phyloP scores from a whole-genome alignment of 129 eudicot species.

The Tagetes erecta region DNA sequence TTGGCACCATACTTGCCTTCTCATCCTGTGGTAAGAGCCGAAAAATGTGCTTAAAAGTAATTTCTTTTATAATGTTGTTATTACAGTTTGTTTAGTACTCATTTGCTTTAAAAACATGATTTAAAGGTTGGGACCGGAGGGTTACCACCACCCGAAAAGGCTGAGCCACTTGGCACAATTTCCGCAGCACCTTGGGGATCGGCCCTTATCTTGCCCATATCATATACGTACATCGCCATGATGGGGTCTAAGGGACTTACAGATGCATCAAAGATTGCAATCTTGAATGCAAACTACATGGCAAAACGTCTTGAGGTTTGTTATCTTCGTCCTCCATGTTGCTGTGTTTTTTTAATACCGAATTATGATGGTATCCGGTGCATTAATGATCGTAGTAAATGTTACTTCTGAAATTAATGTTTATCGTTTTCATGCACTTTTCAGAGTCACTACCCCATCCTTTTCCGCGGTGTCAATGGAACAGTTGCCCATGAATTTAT shows the following conservation, averaged over 20 bases:
- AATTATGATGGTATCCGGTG: background rate
- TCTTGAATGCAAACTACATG: slow-evolving; percentile 96
- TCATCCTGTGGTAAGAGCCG: slow-evolving; percentile 86
- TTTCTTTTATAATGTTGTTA: background rate
- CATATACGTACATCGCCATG: slow-evolving; percentile 97
- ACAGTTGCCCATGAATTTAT: slow-evolving; percentile 97
- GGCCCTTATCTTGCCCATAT: slow-evolving; percentile 93
- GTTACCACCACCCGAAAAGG: slow-evolving; percentile 69
- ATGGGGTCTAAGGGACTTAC: slow-evolving; percentile 95
- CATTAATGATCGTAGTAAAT: slow-evolving; percentile 10
- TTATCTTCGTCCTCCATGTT: background rate
- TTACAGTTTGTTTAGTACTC: slow-evolving; percentile 12
- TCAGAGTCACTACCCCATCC: slow-evolving; percentile 90
- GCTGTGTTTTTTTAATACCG: background rate
- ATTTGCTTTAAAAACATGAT: background rate
- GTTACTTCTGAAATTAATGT: slow-evolving; percentile 18
- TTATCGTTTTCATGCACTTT: slow-evolving; percentile 17
- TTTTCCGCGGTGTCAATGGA: slow-evolving; percentile 98
- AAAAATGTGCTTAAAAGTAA: background rate
- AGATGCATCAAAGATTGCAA: slow-evolving; percentile 96
- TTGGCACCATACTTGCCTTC: slow-evolving; percentile 94
- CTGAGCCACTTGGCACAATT: slow-evolving; percentile 84
- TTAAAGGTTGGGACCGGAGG: slow-evolving; percentile 82
- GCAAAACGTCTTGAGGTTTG: slow-evolving; percentile 94
- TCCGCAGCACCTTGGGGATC: slow-evolving; percentile 99